These are phyloP conservation scores for Carex myosuroides DNA, from an alignment of 176 grass and related monocot species.

Conservation along the genomic window DNA sequence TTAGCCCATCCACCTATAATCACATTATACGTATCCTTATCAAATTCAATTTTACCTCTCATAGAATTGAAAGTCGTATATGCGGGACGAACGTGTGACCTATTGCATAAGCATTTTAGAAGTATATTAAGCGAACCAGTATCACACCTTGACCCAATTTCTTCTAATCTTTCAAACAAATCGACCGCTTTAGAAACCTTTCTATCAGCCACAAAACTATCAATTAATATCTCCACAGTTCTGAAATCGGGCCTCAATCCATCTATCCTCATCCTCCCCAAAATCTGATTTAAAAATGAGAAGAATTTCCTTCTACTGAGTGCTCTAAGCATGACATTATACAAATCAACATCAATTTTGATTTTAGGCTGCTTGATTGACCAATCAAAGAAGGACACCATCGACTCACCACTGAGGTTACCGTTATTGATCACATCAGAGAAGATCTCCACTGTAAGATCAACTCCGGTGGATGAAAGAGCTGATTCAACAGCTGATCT, in stretches of 20 bases:
- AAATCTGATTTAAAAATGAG: conserved; percentile 22
- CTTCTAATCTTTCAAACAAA: conserved; percentile 43
- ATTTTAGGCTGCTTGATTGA: conserved; percentile 40
- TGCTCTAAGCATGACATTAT: conserved; percentile 60
- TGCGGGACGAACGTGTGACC: conserved; percentile 61
- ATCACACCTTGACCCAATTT: conserved; percentile 32
- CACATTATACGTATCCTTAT: conserved; percentile 45
- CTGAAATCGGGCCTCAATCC: conserved; percentile 30
- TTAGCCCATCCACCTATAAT: conserved; percentile 77
- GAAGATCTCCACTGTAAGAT: conserved; percentile 50
- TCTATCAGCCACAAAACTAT: conserved; percentile 51
- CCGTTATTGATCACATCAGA: conserved; percentile 39
- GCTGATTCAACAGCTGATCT: conserved; percentile 38
- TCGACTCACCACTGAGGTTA: conserved; percentile 38
- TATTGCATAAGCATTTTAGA: conserved; percentile 43
- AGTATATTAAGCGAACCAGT: conserved; percentile 42
- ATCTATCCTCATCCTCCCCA: conserved; percentile 39
- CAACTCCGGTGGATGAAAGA: conserved; percentile 39
- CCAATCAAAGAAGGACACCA: conserved; percentile 60
- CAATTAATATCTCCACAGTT: conserved; percentile 58
- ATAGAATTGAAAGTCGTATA: conserved; percentile 34
- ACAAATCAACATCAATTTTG: conserved; percentile 25
- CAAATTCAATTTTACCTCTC: conserved; percentile 29
- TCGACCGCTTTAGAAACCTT: conserved; percentile 56
- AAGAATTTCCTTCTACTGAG: conserved; percentile 82